Evolutionary conservation across 176 grass and related monocot genomes (phyloP), one percentile per base, ranked within the genome.

Genomic region (Avena atlantica): DNA sequence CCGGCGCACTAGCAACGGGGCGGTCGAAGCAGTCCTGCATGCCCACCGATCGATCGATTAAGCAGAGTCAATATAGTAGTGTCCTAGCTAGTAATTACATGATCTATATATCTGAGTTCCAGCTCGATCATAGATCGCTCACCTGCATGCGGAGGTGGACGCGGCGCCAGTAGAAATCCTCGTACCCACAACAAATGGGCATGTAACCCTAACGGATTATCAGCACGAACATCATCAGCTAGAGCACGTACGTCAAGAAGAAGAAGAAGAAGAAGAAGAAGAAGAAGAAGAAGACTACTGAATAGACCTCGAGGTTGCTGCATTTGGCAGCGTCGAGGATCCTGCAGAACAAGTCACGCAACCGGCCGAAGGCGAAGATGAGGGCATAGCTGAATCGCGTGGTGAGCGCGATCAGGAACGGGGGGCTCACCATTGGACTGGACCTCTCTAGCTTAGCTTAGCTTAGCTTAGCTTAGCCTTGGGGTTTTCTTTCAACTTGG

Each of bases 111-210:
- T 29, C 27, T 29, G 8, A 75, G 23, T 37, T 47, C 58, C n/a
- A 11, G 4, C 24, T 64, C 0, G 49, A 37, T 31, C 83, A 29
- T 29, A 29, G 27, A 29, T 29, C 27, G 74, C 42, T 45, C 44
- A 97, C 95, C 95, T 97, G 95, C 86, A 94, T 94, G 73, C 95
- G 92, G 86, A 94, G 95, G 85, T 97, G 94, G 84, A 97, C 90
- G 47, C 92, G 88, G 49, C 95, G 90, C 8, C 90, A 94, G 90
- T 97, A 97, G 88, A 97, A 97, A 89, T 97, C 95, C 89, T 97
- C 95, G 31, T 88, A 83, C 4, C 95, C 95, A 74, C 94, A 67
- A 82, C 95, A 97, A 71, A 97, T 97, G 50, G 95, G 92, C 52
- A 92, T 92, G 79, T 94, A 97, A 21, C 95, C 95, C 92, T 97